Evolutionary conservation across 2,329 filamentous ascomycete species (phyloP).

Genomic region (Aspergillus carbonarius): DNA sequence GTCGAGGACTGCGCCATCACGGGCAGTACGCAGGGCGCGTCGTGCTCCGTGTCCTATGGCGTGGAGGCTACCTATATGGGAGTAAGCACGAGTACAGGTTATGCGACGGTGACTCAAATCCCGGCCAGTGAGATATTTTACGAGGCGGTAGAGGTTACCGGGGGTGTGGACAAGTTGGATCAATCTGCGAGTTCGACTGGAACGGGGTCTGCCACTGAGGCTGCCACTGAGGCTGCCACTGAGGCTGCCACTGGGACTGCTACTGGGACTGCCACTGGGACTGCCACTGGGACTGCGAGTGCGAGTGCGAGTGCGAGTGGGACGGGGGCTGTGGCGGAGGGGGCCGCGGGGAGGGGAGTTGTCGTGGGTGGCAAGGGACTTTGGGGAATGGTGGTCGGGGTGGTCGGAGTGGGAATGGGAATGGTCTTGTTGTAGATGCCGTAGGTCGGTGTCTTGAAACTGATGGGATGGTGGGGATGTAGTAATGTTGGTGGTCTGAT

Average conservation of each 20-base stretch:
- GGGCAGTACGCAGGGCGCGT: constrained; percentile 14
- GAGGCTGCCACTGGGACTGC: neutral
- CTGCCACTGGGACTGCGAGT: neutral
- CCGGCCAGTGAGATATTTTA: constrained; percentile 13
- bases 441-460: no score
- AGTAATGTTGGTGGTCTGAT: no score
- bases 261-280: neutral
- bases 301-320: neutral
- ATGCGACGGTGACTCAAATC: neutral
- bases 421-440: no score
- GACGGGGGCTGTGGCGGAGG: neutral
- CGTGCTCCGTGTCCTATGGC: constrained; percentile 12
- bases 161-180: constrained; percentile 18
- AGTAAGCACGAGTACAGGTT: constrained; percentile 2
- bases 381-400: neutral
- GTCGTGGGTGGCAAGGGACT: no score
- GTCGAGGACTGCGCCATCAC: constrained; percentile 19
- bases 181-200: neutral
- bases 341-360: no score
- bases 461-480: no score
- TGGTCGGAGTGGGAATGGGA: neutral
- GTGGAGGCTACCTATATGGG: neutral
- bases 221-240: neutral
- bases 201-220: neutral
- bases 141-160: constrained; percentile 16